A percentile compares a stretch with the other conserved stretches of the same genome.
phyloP scores from a whole-genome alignment of 1,139 yeast genomes.

The Neolecta irregularis region DNA sequence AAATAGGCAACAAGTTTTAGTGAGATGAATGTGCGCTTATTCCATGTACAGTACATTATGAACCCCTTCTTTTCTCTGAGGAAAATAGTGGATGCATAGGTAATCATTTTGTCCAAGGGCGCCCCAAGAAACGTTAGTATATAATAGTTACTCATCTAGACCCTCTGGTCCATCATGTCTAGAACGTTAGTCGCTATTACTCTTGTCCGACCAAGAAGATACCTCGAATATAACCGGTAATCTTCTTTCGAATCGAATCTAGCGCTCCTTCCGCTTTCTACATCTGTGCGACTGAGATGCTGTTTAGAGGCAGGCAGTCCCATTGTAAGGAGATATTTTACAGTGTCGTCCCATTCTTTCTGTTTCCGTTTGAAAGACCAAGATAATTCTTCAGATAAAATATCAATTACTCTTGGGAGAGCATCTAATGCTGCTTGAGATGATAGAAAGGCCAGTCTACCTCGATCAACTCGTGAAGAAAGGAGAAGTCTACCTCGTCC shows the following conservation, averaged over 20 bases:
- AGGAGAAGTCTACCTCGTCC: conserved; percentile 35
- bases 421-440: conserved; percentile 71
- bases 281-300: conserved; percentile 13
- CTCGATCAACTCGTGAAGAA: background rate
- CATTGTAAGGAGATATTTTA: conserved; percentile 28
- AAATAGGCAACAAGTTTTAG: no score
- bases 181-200: no score
- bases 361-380: conserved; percentile 54
- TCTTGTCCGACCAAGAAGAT: no score
- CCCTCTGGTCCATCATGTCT: conserved; percentile 12
- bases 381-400: conserved; percentile 62
- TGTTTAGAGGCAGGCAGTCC: conserved; percentile 21
- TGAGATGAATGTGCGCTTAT: no score
- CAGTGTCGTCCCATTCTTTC: conserved; percentile 30
- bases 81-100: no score
- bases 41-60: no score
- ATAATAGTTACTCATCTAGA: no score
- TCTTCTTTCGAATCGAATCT: conserved; percentile 5
- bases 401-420: conserved; percentile 70
- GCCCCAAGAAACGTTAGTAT: no score
- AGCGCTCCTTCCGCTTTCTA: conserved; percentile 12
- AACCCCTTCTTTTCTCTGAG: no score
- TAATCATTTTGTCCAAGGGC: no score
- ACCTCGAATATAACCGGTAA: conserved; percentile 6
- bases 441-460: conserved; percentile 72